Base-by-base conservation (phyloP, 768 basidiomycete genomes). In the Tephrocybe rancida region DNA sequence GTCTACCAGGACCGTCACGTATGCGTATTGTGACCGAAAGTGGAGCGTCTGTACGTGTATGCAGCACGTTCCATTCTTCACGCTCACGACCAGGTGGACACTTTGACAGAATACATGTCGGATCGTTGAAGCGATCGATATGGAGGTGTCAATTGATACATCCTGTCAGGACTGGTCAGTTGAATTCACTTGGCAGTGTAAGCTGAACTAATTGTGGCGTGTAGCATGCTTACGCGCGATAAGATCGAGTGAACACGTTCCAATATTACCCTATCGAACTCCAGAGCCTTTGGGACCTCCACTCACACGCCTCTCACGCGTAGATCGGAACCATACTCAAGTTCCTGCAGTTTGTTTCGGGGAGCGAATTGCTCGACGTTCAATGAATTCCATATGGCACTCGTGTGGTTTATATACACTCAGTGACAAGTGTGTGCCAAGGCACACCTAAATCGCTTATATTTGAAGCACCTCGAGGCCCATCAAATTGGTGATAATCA, bases 391-490 rank as follows among this genome's bases (percentile, higher is more conserved):
- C 43, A 26, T 27, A 32, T 11, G 30, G 32, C 32, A 35, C 29
- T 34, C 25, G 19, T 2, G 25, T 11, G 11, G 34, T 29, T 41
- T 32, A 6, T 46, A 34, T 9, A 19, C 29, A 4, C 22, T 18
- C 5, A 46, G 37, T 27, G 37, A n/a, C 44, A 39, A 32, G 41
- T 53, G 19, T 45, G 19, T 25, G 19, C 35, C 43, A 41, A n/a
- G 37, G 14, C 34, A 54, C 37, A 52, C 44, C 34, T 52, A 37
- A 44, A 38, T 38, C 14, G 30, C 38, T 25, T 44, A 1, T 5
- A 14, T 44, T 48, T 52, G 54, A 51, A 41, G 25, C 38, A 53
- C 55, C 55, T 56, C 55, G 48, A 56, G 58, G 58, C 55, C 10
- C 27, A 21, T 50, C 48, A 38, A 42, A 26, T 41, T 27, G 30